Base-by-base conservation (phyloP, 306 rosid genomes). In the Alnus rubra region DNA sequence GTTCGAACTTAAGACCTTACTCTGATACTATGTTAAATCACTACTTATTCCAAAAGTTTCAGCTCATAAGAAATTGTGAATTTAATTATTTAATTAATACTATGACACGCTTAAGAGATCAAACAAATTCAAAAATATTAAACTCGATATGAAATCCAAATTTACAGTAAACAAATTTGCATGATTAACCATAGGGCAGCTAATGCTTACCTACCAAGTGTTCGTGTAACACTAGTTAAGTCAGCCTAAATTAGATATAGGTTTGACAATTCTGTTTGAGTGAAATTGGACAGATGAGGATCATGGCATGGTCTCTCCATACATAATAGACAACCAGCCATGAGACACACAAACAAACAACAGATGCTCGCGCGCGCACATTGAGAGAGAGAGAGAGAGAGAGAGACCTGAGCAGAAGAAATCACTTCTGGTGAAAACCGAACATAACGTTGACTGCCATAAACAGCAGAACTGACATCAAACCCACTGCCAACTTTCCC, bases 401-500 rank as follows among this genome's bases (percentile, higher is more conserved):
- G 14, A 64, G 71, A 80, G 50, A 95, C 99, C 98, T 93, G 96
- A 82, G 97, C 82, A 76, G 92, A 86, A 71, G 97, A 91, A 76
- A 95, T 88, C 80, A 93, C 96, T 86, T 91, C 94, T 9, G 99
- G 98, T 45, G 99, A 95, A 90, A 95, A 95, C 63, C 99, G 97
- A 82, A 91, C 93, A 83, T 95, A 95, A 49, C 96, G 93, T 18
- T 95, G 99, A 87, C 99, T 93, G n/a, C 99, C 99, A 89, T 91
- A 93, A 80, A 93, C 98, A 14, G 98, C 99, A 83, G 99, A 93
- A 80, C 96, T 91, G 82, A 95, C 97, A 86, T 95, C 99, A 90
- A 93, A 95, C 72, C 99, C 99, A 77, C 99, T 93, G 72, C 99
- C 99, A 78, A 95, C 96, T 88, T 95, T 95, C 74, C 99, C 99